phyloP scores from a whole-genome alignment of 306 rosid genomes.

The Citrullus mucosospermus region DNA sequence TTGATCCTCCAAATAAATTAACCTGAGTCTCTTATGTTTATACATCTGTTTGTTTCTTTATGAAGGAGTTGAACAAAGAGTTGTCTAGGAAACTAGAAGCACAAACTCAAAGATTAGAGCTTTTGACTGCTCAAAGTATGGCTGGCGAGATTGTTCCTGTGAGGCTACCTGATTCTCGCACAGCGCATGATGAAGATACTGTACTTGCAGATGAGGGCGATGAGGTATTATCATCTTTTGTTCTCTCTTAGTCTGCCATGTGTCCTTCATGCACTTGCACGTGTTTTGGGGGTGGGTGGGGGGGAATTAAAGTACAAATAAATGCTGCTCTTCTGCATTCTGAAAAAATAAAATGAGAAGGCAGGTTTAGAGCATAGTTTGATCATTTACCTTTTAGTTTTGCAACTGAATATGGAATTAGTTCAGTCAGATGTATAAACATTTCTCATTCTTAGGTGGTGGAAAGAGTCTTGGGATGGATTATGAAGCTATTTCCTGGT shows the following conservation, averaged over 20 bases:
- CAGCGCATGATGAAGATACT: constrained; percentile 35
- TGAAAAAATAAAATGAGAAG: too few relatives aligned
- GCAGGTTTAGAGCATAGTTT: neutral
- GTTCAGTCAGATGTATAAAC: neutral
- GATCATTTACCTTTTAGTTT: neutral
- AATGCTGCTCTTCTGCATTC: too few relatives aligned
- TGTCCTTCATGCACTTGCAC: neutral
- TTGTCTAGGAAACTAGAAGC: constrained; percentile 70
- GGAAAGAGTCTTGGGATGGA: constrained; percentile 97
- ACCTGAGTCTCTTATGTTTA: neutral
- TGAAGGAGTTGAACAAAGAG: constrained; percentile 76
- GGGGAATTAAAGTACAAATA: too few relatives aligned
- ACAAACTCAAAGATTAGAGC: constrained; percentile 95
- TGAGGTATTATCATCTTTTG: constrained; percentile 43
- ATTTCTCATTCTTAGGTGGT: constrained; percentile 50
- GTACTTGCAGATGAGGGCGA: constrained; percentile 91
- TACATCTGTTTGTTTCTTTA: constrained; percentile 7
- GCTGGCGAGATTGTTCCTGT: constrained; percentile 37
- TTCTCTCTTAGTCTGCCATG: neutral
- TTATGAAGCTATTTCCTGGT: constrained; percentile 91
- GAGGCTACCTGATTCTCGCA: constrained; percentile 39
- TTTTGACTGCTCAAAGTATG: constrained; percentile 85
- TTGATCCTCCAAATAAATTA: neutral
- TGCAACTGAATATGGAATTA: neutral
- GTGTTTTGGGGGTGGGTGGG: neutral